phyloP scores from a whole-genome alignment of 2,329 filamentous ascomycete genomes.

The Emergomyces africanus region DNA sequence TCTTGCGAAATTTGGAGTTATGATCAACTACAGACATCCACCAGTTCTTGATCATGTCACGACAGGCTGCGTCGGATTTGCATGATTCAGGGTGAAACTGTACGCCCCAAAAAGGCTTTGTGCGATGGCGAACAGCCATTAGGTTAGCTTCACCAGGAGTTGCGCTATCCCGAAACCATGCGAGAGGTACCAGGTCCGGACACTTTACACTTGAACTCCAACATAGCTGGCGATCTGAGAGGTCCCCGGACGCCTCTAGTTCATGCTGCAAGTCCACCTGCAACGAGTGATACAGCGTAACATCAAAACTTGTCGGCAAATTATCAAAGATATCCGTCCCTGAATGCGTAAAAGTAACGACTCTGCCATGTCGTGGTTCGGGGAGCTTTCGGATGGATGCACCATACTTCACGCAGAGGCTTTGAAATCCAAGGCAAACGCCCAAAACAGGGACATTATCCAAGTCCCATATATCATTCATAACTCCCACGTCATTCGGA shows the following conservation, averaged over 20 bases:
- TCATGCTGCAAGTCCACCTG: slow-evolving; percentile 33
- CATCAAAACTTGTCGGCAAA: slow-evolving; percentile 44
- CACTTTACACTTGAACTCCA: slow-evolving; percentile 19
- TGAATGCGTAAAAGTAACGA: slow-evolving; percentile 52
- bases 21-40: slow-evolving; percentile 53
- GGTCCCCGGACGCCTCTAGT: slow-evolving; percentile 17
- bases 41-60: slow-evolving; percentile 59
- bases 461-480: slow-evolving; percentile 59
- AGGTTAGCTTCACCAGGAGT: slow-evolving; percentile 37
- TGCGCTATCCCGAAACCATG: slow-evolving; percentile 42
- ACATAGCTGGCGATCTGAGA: slow-evolving; percentile 28
- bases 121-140: slow-evolving; percentile 61
- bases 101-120: slow-evolving; percentile 68
- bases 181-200: slow-evolving; percentile 43
- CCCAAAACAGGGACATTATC: slow-evolving; percentile 65
- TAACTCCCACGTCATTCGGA: slow-evolving; percentile 67
- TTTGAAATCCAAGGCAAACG: slow-evolving; percentile 83
- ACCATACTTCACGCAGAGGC: slow-evolving; percentile 56
- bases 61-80: slow-evolving; percentile 52
- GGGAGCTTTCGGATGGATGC: slow-evolving; percentile 51
- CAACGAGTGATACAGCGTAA: slow-evolving; percentile 65
- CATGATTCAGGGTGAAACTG: slow-evolving; percentile 92
- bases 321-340: slow-evolving; percentile 52
- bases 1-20: slow-evolving; percentile 33
- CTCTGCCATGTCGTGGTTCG: slow-evolving; percentile 68